Conservation (phyloP, 129 eudicot genomes). For the Chrysanthemum lavandulifolium region DNA sequence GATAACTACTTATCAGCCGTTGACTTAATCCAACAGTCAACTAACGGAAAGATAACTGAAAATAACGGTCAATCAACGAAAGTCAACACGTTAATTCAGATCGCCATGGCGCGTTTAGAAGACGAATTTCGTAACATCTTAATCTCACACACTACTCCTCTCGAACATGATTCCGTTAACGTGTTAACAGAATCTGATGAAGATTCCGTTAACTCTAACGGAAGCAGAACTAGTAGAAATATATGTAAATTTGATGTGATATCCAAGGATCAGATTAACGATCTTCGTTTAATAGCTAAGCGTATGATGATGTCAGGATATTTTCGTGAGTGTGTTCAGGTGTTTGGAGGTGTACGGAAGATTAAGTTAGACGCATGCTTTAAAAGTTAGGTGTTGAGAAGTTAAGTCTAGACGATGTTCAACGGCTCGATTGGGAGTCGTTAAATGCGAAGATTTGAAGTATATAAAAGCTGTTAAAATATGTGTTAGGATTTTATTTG, state of each 20-base stretch:
- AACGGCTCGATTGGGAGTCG: constrained; percentile 56
- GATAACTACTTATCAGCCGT: constrained; percentile 61
- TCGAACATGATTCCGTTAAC: constrained; percentile 42
- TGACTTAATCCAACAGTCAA: constrained; percentile 41
- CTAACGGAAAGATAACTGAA: constrained; percentile 18
- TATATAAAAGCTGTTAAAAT: constrained; percentile 64
- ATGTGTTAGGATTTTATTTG: constrained; percentile 54
- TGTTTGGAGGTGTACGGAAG: constrained; percentile 61
- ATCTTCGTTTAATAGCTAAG: constrained; percentile 66
- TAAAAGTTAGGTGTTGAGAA: constrained; percentile 54
- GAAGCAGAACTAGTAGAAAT: constrained; percentile 48
- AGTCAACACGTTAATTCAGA: constrained; percentile 45
- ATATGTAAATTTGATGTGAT: constrained; percentile 72
- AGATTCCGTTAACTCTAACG: constrained; percentile 13
- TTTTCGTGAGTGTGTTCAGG: constrained; percentile 62
- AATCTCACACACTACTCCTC: constrained; percentile 36
- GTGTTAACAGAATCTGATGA: constrained; percentile 37
- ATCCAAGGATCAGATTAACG: constrained; percentile 39
- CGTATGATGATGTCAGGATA: constrained; percentile 62
- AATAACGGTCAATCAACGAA: constrained; percentile 27
- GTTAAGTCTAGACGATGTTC: constrained; percentile 62
- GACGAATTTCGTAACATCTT: constrained; percentile 80
- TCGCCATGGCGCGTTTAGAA: constrained; percentile 77
- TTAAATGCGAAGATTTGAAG: constrained; percentile 53
- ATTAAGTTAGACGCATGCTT: constrained; percentile 43